A percentile compares a stretch with the other conserved stretches of the same genome.
These are phyloP conservation scores for Fraxinus cuspidata DNA, from an alignment of 257 asterid genomes.

Conservation along the genomic window DNA sequence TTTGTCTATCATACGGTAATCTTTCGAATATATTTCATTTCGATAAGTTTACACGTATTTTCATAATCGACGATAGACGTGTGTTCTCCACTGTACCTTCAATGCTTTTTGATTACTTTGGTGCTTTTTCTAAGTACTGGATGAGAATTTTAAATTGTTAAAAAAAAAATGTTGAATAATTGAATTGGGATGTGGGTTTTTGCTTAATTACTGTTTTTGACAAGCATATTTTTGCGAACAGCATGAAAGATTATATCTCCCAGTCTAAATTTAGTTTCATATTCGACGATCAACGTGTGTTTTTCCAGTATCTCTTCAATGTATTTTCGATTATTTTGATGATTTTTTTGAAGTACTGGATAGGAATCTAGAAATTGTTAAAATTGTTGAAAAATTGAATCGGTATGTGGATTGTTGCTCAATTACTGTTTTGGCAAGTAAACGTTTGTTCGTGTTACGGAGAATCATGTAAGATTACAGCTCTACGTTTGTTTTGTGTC, in stretches of 20 bases:
- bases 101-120: not conserved
- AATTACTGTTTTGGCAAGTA: too few relatives aligned
- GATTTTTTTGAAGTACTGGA: not conserved
- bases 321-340: not conserved
- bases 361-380: not conserved
- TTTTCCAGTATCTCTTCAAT: not conserved
- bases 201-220: not conserved
- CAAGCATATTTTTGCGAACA: not conserved
- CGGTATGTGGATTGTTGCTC: not conserved
- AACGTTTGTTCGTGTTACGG: too few relatives aligned
- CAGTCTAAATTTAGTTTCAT: not conserved
- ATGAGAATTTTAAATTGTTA: not conserved
- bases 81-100: not conserved
- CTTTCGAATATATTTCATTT: slow-evolving; percentile 2
- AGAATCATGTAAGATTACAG: too few relatives aligned
- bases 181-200: not conserved
- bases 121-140: not conserved
- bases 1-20: slow-evolving; percentile 43
- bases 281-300: not conserved
- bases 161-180: not conserved
- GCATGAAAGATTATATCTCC: not conserved
- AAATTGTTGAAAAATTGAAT: not conserved
- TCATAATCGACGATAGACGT: not conserved
- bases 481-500: too few relatives aligned
- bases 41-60: not conserved